Evolutionary conservation across 345 rosid species (phyloP).

Genomic region (Camelina neglecta): DNA sequence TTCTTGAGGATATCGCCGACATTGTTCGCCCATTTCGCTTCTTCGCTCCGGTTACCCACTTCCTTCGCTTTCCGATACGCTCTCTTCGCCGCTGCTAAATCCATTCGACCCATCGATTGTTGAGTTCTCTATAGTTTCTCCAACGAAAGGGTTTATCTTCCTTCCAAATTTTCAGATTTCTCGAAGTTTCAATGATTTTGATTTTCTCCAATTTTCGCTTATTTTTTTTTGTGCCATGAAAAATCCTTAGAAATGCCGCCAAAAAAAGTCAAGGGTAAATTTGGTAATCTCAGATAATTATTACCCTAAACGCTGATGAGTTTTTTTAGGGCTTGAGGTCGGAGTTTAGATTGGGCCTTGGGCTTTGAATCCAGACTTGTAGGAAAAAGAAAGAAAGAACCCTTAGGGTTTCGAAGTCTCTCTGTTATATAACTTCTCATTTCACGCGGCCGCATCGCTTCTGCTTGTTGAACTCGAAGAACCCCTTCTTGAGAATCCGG

Average conservation of each 20-base stretch:
- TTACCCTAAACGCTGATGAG: background rate
- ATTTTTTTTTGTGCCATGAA: background rate
- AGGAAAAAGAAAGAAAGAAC: background rate
- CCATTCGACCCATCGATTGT: conserved; percentile 54
- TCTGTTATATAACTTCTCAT: conserved; percentile 31
- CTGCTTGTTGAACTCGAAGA: background rate
- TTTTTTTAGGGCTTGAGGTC: background rate
- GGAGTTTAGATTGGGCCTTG: background rate
- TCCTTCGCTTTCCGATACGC: conserved; percentile 63
- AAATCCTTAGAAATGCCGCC: conserved; percentile 40
- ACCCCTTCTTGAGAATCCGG: background rate
- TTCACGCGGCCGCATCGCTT: conserved; percentile 21
- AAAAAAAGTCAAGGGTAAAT: conserved; percentile 20
- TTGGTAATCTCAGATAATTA: background rate
- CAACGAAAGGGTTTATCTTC: background rate
- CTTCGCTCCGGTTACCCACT: conserved; percentile 82
- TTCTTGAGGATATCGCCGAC: conserved; percentile 81
- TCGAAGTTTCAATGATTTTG: background rate
- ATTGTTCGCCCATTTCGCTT: conserved; percentile 93
- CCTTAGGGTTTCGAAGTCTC: conserved; percentile 27
- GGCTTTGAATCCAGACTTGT: background rate
- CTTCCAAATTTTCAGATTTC: conserved; percentile 29
- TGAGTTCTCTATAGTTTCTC: background rate
- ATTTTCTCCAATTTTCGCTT: conserved; percentile 8
- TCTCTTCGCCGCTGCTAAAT: conserved; percentile 64